Base-by-base conservation (phyloP, 495 filamentous ascomycete species). In the Hypoxylon trugodes region DNA sequence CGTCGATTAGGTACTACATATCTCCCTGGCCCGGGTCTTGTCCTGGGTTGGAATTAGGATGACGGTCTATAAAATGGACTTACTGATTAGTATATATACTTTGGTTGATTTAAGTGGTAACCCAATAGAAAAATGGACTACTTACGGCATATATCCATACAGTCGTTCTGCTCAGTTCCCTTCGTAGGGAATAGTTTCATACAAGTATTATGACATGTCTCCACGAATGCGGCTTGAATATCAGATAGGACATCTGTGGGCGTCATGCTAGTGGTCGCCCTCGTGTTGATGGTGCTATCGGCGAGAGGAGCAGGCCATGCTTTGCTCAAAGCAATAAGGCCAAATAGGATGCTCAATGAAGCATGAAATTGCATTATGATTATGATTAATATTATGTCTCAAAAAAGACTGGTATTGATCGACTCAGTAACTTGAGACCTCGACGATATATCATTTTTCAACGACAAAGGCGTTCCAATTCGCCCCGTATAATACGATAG, bases 111-210 rank as follows among this genome's bases (percentile, higher is more conserved):
- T 4, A 10, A 4, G 24, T 15, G n/a, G 30, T 30, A 46, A 9
- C 2, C 9, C 13, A 10, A 38, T 2, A 15, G 42, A 6, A 6
- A 16, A 16, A 18, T 22, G 33, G 16, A 26, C 3, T 24, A 57
- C 61, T 65, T 19, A 65, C 61, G 61, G 25, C 61, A 65, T 52
- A 65, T 59, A 8, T 32, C 54, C 61, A 65, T 65, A 45, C 61
- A 65, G n/a, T 37, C 37, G 6, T 59, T 48, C 15, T 59, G 61
- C 10, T 26, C 8, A 6, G 22, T 38, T 9, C 61, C 61, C 35
- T 58, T 47, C 0, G 59, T 16, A 6, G 61, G 61, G 36, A 53
- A 65, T 26, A 59, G 3, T 19, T 65, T 30, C 19, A 65, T 18
- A 36, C 61, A 65, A 6, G 51, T 50, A 45, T 65, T 48, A 18